Base-by-base conservation (phyloP, 208 protist species). In the Acanthamoeba lenticulata region DNA sequence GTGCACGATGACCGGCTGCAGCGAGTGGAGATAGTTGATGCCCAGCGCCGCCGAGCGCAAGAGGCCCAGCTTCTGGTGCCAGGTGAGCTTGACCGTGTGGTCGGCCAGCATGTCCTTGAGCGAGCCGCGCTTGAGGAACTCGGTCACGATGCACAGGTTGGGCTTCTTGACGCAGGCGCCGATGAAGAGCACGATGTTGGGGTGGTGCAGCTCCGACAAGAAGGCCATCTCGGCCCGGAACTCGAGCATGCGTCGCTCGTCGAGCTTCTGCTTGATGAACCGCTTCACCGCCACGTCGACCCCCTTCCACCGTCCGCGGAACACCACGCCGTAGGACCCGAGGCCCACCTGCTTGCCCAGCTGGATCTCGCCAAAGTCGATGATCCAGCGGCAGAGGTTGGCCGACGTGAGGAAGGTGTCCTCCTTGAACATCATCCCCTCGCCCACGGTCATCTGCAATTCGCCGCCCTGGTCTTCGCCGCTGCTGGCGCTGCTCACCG, bases 11-110 rank as follows among this genome's bases (percentile, higher is more conserved):
- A 96, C 79, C 45, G 95, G 95, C 29, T 95, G 62, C 9, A 94
- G 92, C 42, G 88, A 90, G 88, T 97, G 96, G 29, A 97, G 52
- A 90, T 95, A 97, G 91, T 97, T 96, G 38, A 97, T 96, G 44
- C 95, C 95, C 29, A 95, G 86, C 32, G 96, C 96, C 29, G 95
- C 62, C 19, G 34, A 40, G 19, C 88, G 55, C 1, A 77, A 38
- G 57, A 92, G 38, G 5, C 29, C 5, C 94, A 91, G 69, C 88
- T 45, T 74, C 57, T 69, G 94, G 13, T 17, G 4, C 92, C 95
- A 95, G 38, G 94, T 49, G 57, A 95, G 86, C 92, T 90, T 65
- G 72, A 79, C 52, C 21, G 62, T 44, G 45, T 40, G 44, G 69
- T 89, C 40, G 29, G 1, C 1, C 9, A 81, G 57, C 15, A 95